A percentile compares a stretch with the other conserved stretches of the same genome.
phyloP scores from a whole-genome alignment of 2,329 filamentous ascomycete species.

The Nannizzia gypsea region DNA sequence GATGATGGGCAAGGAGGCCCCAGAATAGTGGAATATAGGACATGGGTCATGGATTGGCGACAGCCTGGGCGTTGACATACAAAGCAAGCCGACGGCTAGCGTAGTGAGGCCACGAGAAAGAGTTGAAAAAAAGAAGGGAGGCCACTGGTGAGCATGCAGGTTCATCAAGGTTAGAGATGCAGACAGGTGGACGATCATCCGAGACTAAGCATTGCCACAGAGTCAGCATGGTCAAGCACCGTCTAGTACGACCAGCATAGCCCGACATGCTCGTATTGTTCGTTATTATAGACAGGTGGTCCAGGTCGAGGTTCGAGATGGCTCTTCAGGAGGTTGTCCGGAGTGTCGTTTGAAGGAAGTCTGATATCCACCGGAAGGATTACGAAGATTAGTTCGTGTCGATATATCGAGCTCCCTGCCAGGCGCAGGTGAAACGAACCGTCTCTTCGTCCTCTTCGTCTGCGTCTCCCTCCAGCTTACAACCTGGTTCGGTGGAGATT shows the following conservation, averaged over 20 bases:
- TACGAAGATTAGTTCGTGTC: not conserved
- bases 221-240: not conserved
- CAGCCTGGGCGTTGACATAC: not conserved
- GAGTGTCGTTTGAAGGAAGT: not conserved
- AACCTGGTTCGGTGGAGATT: not conserved
- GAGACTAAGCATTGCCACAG: slow-evolving; percentile 4
- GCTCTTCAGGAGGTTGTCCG: not conserved
- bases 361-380: not conserved
- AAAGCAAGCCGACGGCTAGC: not conserved
- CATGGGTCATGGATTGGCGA: not conserved
- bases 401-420: not conserved
- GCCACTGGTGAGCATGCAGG: not conserved
- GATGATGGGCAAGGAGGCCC: not conserved
- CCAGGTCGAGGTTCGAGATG: not conserved
- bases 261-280: not conserved
- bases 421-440: not conserved
- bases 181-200: slow-evolving; percentile 1
- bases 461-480: not conserved
- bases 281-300: not conserved
- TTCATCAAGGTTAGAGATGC: not conserved
- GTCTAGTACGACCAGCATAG: not conserved
- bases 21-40: not conserved
- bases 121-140: not conserved
- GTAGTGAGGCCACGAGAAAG: not conserved
- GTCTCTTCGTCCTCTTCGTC: not conserved